Evolutionary conservation across 768 basidiomycete genomes (phyloP).

Genomic region (Dioszegia hungarica): DNA sequence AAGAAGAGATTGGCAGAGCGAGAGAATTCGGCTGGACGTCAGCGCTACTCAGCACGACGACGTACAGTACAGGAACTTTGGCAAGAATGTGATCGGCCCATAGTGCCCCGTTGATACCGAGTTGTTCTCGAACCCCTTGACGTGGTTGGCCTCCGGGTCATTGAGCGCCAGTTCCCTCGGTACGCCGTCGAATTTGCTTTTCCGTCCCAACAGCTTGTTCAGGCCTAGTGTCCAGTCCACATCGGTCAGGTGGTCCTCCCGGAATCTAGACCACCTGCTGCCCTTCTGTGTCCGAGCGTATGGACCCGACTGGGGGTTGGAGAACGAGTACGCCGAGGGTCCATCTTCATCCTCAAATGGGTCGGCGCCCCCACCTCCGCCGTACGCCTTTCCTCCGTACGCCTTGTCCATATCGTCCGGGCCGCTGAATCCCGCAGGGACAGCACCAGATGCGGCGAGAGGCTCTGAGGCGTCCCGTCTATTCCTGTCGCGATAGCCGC

Average conservation of each 20-base stretch:
- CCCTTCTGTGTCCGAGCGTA: conserved; percentile 15
- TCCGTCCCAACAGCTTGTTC: conserved; percentile 28
- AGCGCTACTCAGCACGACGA: conserved; percentile 14
- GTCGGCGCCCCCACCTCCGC: conserved; percentile 15
- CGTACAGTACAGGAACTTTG: conserved; percentile 87
- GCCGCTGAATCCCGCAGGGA: conserved; percentile 40
- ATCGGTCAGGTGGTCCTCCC: conserved; percentile 37
- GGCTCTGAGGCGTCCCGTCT: conserved; percentile 32
- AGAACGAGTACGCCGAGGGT: conserved; percentile 33
- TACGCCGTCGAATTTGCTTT: conserved; percentile 40
- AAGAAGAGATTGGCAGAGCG: conserved; percentile 99
- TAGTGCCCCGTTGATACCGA: conserved; percentile 94
- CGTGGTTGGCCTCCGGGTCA: conserved; percentile 42
- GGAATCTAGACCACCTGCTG: conserved; percentile 27
- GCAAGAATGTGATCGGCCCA: conserved; percentile 76
- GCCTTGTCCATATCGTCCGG: conserved; percentile 19
- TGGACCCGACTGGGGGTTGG: conserved; percentile 25
- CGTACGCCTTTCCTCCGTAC: conserved; percentile 26
- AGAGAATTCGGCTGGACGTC: conserved; percentile 79
- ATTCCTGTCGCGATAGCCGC: conserved; percentile 13
- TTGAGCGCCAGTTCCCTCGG: conserved; percentile 61
- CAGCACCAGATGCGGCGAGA: conserved; percentile 36
- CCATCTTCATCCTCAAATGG: conserved; percentile 37
- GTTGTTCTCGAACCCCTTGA: conserved; percentile 71
- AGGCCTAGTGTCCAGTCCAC: conserved; percentile 46